Percentiles rank a stretch among this genome's conserved stretches.
Conservation (phyloP, 108 stramenopile species). For the Parmales sp. region DNA sequence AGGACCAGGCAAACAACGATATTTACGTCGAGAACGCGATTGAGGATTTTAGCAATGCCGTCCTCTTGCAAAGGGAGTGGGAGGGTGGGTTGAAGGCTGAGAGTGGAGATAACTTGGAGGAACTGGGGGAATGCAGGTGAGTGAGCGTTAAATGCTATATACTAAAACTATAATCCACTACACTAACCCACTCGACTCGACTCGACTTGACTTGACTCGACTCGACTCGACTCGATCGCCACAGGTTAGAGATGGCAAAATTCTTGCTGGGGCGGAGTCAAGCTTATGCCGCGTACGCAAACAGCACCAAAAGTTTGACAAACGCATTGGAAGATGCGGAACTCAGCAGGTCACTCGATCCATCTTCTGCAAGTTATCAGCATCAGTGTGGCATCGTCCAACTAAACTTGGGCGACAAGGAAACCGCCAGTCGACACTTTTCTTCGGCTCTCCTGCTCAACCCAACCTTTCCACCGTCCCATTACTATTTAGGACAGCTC, state of each 20-base stretch:
- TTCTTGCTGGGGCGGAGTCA: neutral
- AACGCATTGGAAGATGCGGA: neutral
- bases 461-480: too few relatives aligned
- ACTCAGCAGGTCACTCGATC: too few relatives aligned
- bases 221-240: neutral
- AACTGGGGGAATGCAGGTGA: neutral
- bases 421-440: too few relatives aligned
- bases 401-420: too few relatives aligned
- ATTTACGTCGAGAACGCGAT: neutral
- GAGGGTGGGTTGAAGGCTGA: neutral
- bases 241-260: too few relatives aligned
- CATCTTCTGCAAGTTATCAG: too few relatives aligned
- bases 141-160: neutral
- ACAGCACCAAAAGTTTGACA: neutral
- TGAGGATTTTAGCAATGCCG: neutral
- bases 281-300: neutral
- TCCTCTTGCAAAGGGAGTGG: neutral
- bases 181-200: neutral
- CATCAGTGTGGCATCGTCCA: too few relatives aligned
- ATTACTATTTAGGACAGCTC: too few relatives aligned
- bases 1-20: neutral
- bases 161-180: neutral
- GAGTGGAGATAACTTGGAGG: neutral
- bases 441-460: too few relatives aligned
- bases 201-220: neutral